Base-by-base conservation (phyloP, 495 filamentous ascomycete genomes). In the Evansstolkia leycettana region DNA sequence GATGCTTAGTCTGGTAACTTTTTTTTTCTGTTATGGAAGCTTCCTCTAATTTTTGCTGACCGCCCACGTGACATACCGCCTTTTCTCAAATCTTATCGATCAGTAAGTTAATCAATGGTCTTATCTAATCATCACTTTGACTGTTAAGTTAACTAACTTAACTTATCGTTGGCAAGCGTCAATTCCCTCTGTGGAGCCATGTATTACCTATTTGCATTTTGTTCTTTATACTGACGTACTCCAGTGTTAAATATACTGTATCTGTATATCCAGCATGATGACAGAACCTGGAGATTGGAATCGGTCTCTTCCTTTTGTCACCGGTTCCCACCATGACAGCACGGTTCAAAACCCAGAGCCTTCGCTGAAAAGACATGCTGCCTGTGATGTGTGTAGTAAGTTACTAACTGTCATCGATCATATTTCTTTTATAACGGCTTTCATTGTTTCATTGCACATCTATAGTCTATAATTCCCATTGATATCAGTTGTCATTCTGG, bases 1-100 rank as follows among this genome's bases (percentile, higher is more conserved):
- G 10, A 3, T 4, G 5, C 11, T 29, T 29, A n/a, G 10, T 6
- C 28, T 31, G 33, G 38, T 41, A 26, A 28, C 17, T 30, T 37
- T 34, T 48, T 48, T 52, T 55, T 57, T 54, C 11, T 29, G 20
- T 29, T n/a, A 29, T 5, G 28, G 28, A 29, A 12, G 28, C 11
- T 5, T 5, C 5, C 18, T 18, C 25, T 29, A 41, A 36, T 33
- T 41, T 20, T 0, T 30, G 14, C 40, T 55, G 40, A 67, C 63
- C 63, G 61, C 60, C 54, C 59, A 65, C 56, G 54, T 65, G 60
- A 62, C 39, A 47, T 36, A 60, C 62, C 58, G 55, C 52, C 48
- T 48, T 41, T 28, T n/a, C 28, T 41, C 20, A 9, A 23, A 5
- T 23, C n/a, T n/a, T n/a, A n/a, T n/a, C n/a, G n/a, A n/a, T n/a